A percentile compares a stretch with the other conserved stretches of the same genome.
phyloP scores from a whole-genome alignment of 1,284 basidiomycete genomes.

The Ceratobasidium sp. region DNA sequence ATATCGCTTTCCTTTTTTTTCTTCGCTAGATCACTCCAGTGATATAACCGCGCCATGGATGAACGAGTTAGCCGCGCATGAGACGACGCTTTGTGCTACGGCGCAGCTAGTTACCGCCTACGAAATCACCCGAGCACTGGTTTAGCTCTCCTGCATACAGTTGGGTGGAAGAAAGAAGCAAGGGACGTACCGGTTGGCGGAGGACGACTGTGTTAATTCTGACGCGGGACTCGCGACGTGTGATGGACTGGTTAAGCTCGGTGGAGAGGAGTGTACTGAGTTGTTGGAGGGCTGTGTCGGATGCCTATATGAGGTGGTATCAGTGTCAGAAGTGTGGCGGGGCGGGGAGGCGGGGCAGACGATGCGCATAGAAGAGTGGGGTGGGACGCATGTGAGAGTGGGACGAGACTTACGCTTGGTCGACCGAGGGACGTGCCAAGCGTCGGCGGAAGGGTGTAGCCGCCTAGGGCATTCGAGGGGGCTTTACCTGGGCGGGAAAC shows the following conservation, averaged over 20 bases:
- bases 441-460: slow-evolving; percentile 19
- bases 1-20: slow-evolving; percentile 15
- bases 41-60: slow-evolving; percentile 28
- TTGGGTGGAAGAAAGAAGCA: neutral
- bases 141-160: slow-evolving; percentile 30
- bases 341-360: neutral
- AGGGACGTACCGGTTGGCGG: slow-evolving; percentile 29
- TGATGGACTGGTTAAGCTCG: slow-evolving; percentile 17
- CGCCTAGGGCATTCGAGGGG: slow-evolving; percentile 12
- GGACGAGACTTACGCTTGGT: slow-evolving; percentile 21
- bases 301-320: slow-evolving; percentile 3
- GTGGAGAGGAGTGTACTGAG: slow-evolving; percentile 26
- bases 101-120: slow-evolving; percentile 41
- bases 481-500: slow-evolving; percentile 31
- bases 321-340: neutral
- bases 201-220: slow-evolving; percentile 32
- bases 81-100: slow-evolving; percentile 34
- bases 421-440: slow-evolving; percentile 9
- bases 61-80: slow-evolving; percentile 38
- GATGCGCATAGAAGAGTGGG: neutral
- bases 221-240: neutral
- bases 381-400: neutral
- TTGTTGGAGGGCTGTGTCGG: slow-evolving; percentile 42
- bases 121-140: slow-evolving; percentile 8
- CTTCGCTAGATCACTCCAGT: neutral